Base-by-base conservation (phyloP, 805 yeast genomes). In the Candida boleticola region DNA sequence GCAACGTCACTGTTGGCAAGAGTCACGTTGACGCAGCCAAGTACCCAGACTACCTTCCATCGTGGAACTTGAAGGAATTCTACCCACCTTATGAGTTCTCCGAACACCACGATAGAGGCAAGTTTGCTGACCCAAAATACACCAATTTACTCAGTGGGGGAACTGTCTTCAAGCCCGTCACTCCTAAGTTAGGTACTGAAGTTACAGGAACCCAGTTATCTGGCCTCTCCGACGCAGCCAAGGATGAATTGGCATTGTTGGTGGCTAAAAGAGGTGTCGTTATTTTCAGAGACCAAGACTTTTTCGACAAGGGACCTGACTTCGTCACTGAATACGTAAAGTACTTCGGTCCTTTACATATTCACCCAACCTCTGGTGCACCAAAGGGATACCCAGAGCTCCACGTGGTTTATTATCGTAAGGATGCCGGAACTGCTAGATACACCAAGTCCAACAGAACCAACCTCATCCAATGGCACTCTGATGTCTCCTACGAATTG, bases 111-210 rank as follows among this genome's bases (percentile, higher is more conserved):
- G 90, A 84, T 55, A 77, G 79, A 21, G 89, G 83, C 2, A 60
- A 65, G 20, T 64, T 68, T 40, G 89, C 83, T 10, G 85, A 82
- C 54, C 73, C 79, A 6, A 49, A 63, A 1, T 69, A 77, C 42
- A 70, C 72, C 21, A 73, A 73, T 51, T 66, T 83, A 42, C 71
- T 80, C 44, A 46, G 37, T 48, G 63, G 30, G 3, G 58, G 60
- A 18, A 51, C 52, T 18, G 46, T 60, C 23, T 57, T 53, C 30
- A 73, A 73, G 46, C 51, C 50, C 16, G 58, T 84, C 34, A 77
- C 86, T 2, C 92, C 92, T 27, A 83, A 78, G 54, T 66, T 85
- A 41, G 95, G 93, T n/a, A 69, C 82, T 14, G 88, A 80, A 50
- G 65, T 85, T 26, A 61, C 59, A 14, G 83, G 83, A 33, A 55